A percentile compares a stretch with the other conserved stretches of the same genome.
Evolutionary conservation across 2,329 filamentous ascomycete genomes (phyloP).

Genomic region (Penicillium sp.): DNA sequence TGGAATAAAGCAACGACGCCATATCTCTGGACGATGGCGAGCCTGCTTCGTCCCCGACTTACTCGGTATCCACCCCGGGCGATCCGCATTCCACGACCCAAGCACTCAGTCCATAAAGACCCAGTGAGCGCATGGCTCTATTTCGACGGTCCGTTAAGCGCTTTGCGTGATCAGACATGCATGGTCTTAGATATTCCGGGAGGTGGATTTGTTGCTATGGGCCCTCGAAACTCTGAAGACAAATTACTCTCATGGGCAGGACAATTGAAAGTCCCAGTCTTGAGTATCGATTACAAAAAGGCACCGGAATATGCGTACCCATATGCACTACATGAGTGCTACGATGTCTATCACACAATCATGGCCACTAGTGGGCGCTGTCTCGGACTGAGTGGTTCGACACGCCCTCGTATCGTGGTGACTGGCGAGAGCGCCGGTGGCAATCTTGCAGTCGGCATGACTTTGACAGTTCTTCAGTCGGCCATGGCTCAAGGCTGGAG

Average conservation of each 20-base stretch:
- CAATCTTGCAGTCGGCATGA: slow-evolving; percentile 78
- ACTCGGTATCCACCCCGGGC: slow-evolving; percentile 80
- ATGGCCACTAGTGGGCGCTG: slow-evolving; percentile 74
- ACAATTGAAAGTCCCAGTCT: slow-evolving; percentile 81
- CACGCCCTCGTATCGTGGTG: slow-evolving; percentile 70
- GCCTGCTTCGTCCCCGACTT: slow-evolving; percentile 74
- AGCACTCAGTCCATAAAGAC: slow-evolving; percentile 79
- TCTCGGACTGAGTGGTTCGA: slow-evolving; percentile 71
- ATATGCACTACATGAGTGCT: slow-evolving; percentile 84
- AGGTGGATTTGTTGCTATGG: slow-evolving; percentile 96
- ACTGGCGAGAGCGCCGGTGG: slow-evolving; percentile 83
- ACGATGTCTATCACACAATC: slow-evolving; percentile 79
- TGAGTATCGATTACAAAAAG: slow-evolving; percentile 90
- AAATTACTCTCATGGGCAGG: slow-evolving; percentile 91
- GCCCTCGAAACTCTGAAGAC: slow-evolving; percentile 91
- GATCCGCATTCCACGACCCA: slow-evolving; percentile 81
- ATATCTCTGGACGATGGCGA: slow-evolving; percentile 75
- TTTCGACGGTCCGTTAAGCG: slow-evolving; percentile 83
- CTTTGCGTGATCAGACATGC: slow-evolving; percentile 74
- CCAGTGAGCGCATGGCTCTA: slow-evolving; percentile 89
- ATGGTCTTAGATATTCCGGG: slow-evolving; percentile 89
- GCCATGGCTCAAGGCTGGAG: slow-evolving; percentile 62
- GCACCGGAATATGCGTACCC: slow-evolving; percentile 85
- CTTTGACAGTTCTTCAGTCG: slow-evolving; percentile 86
- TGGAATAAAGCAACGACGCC: slow-evolving; percentile 96